Evolutionary conservation across 257 asterid genomes (phyloP).

Genomic region (Nicotiana benthamiana): DNA sequence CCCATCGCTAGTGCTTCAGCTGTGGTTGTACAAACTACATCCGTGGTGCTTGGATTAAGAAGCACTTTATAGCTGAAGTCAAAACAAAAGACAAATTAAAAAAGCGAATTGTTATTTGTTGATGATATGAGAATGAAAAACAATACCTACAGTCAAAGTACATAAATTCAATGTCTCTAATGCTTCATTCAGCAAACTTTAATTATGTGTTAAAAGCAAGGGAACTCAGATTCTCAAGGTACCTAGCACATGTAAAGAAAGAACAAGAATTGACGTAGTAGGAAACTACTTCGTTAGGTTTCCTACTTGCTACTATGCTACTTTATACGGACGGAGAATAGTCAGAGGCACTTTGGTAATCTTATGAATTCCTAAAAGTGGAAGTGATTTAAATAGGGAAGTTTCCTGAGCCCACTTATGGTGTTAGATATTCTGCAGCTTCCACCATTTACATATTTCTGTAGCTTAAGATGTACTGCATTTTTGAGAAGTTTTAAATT

Average conservation of each 20-base stretch:
- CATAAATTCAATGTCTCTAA: not conserved
- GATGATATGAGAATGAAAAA: not conserved
- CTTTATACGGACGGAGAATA: not conserved
- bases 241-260: not conserved
- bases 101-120: not conserved
- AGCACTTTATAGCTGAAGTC: constrained; percentile 80
- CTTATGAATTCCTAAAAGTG: not conserved
- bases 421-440: not conserved
- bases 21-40: constrained; percentile 95
- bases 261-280: not conserved
- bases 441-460: not conserved
- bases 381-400: not conserved
- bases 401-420: not conserved
- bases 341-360: not conserved
- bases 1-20: constrained; percentile 99
- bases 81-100: not conserved
- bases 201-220: not conserved
- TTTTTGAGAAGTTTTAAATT: no score
- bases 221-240: not conserved
- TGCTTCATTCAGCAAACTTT: not conserved
- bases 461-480: not conserved
- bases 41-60: constrained; percentile 95
- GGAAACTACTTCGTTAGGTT: not conserved
- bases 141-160: not conserved
- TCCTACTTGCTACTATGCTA: not conserved